phyloP scores from a whole-genome alignment of 345 rosid genomes.

The Camelina neglecta region DNA sequence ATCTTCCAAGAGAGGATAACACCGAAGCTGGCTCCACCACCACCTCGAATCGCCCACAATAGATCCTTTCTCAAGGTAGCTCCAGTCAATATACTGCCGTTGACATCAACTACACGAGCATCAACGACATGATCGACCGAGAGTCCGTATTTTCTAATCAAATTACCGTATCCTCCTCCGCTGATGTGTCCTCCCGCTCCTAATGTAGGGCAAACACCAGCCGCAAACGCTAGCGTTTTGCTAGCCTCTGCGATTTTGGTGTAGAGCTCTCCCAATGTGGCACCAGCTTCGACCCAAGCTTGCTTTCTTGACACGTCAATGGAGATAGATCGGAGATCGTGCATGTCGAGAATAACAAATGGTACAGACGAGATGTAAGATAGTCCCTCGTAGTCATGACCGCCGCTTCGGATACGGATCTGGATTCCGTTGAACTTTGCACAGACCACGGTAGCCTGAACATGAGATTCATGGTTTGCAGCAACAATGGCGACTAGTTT shows the following conservation, averaged over 20 bases:
- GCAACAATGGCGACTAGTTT: slow-evolving; percentile 42
- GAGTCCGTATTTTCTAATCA: slow-evolving; percentile 62
- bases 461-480: slow-evolving; percentile 44
- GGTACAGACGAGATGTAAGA: slow-evolving; percentile 37
- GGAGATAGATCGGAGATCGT: slow-evolving; percentile 48
- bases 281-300: slow-evolving; percentile 64
- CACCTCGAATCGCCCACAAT: slow-evolving; percentile 70
- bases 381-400: slow-evolving; percentile 40
- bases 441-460: slow-evolving; percentile 47
- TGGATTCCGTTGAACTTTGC: slow-evolving; percentile 33
- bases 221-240: slow-evolving; percentile 51
- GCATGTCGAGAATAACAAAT: slow-evolving; percentile 52
- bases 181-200: slow-evolving; percentile 59
- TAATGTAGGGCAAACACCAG: slow-evolving; percentile 52
- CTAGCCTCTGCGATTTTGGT: slow-evolving; percentile 52
- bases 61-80: slow-evolving; percentile 57
- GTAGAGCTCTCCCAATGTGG: slow-evolving; percentile 61
- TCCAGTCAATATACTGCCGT: slow-evolving; percentile 53
- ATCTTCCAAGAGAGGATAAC: slow-evolving; percentile 55
- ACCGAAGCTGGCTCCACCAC: slow-evolving; percentile 65
- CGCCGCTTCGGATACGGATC: slow-evolving; percentile 45
- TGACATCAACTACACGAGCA: slow-evolving; percentile 55
- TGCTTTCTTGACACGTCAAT: slow-evolving; percentile 44
- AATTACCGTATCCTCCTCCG: slow-evolving; percentile 63
- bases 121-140: slow-evolving; percentile 58